Percentiles rank a stretch among this genome's conserved stretches.
phyloP scores from a whole-genome alignment of 2,329 filamentous ascomycete species.

The Geosmithia flava region DNA sequence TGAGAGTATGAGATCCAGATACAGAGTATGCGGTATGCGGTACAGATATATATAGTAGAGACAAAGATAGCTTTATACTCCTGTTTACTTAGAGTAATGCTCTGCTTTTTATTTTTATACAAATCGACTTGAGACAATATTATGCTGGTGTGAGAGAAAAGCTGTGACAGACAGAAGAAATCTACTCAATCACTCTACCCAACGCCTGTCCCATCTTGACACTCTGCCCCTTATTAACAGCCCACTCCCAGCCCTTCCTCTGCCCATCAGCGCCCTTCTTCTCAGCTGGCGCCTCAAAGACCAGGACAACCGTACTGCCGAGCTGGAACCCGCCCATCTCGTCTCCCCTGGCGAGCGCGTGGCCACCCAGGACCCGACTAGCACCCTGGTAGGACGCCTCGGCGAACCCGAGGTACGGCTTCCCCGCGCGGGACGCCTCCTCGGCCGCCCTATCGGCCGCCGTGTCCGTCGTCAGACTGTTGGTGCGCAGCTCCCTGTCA shows the following conservation, averaged over 20 bases:
- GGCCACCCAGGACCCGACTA: conserved; percentile 65
- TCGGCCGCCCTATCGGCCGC: conserved; percentile 79
- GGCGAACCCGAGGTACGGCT: conserved; percentile 79
- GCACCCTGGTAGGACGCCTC: conserved; percentile 81
- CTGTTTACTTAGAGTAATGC: too few species aligned
- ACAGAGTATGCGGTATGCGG: too few species aligned
- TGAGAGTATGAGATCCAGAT: too few species aligned
- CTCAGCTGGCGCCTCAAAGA: conserved; percentile 81
- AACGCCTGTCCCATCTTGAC: conserved; percentile 83
- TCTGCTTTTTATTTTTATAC: too few species aligned
- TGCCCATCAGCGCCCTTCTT: conserved; percentile 36
- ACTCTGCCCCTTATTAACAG: conserved; percentile 73
- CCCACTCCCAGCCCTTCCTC: conserved; percentile 71
- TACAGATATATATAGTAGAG: too few species aligned
- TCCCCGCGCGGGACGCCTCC: conserved; percentile 60
- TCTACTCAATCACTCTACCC: conserved; percentile 52
- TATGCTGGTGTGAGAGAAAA: too few species aligned
- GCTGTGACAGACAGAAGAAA: too few species aligned
- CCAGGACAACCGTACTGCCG: conserved; percentile 86
- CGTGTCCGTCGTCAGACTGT: conserved; percentile 84
- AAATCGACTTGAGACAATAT: too few species aligned
- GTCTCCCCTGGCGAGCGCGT: conserved; percentile 75
- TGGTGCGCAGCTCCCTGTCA: conserved; percentile 85
- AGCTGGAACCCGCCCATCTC: conserved; percentile 98
- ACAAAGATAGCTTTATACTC: too few species aligned